Evolutionary conservation across 768 basidiomycete genomes (phyloP).

Genomic region (Tricholoma terreum): DNA sequence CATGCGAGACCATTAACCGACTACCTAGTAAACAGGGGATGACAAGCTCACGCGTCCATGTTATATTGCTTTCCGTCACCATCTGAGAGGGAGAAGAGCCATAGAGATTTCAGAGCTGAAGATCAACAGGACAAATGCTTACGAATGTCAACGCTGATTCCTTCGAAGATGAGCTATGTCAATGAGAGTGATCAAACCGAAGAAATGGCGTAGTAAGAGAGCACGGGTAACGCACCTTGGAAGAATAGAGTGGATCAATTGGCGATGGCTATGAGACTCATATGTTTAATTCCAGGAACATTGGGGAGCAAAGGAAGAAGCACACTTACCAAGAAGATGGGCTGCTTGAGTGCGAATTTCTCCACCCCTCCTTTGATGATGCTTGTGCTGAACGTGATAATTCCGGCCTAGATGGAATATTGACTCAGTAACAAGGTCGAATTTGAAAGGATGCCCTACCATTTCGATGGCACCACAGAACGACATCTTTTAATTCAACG

Average conservation of each 20-base stretch:
- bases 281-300: no score
- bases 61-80: constrained; percentile 74
- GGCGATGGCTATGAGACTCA: constrained; percentile 56
- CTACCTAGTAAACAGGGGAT: background rate
- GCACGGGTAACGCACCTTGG: constrained; percentile 43
- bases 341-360: constrained; percentile 71
- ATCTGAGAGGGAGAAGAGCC: constrained; percentile 33
- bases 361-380: constrained; percentile 74
- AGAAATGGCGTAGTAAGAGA: background rate
- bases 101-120: no score
- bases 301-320: background rate
- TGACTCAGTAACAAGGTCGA: background rate
- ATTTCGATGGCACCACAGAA: constrained; percentile 82
- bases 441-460: constrained; percentile 30
- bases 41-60: constrained; percentile 62
- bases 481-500: constrained; percentile 42
- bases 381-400: constrained; percentile 68
- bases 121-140: constrained; percentile 21
- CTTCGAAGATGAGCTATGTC: constrained; percentile 65
- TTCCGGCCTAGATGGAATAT: constrained; percentile 47
- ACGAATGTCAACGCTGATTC: constrained; percentile 71
- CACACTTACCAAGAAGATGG: constrained; percentile 62
- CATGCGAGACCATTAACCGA: background rate
- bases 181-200: constrained; percentile 1
- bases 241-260: constrained; percentile 69